Percentiles rank a stretch among this genome's conserved stretches.
These are phyloP conservation scores for Plantago coronopus DNA, from an alignment of 305 asterid genomes.

Conservation along the genomic window DNA sequence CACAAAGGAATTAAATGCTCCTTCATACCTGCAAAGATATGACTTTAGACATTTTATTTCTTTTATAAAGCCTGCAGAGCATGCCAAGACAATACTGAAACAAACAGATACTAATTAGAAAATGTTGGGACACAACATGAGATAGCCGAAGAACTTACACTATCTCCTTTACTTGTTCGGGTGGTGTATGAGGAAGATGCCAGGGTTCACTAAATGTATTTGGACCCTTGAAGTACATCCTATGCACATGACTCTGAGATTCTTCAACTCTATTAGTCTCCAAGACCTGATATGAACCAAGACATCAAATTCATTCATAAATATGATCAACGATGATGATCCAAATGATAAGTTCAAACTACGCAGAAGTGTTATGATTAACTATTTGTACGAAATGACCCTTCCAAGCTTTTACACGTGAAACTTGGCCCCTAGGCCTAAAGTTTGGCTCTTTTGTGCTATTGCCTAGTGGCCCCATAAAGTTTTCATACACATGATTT, in stretches of 20 bases:
- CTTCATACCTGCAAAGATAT: slow-evolving; percentile 71
- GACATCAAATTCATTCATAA: slow-evolving; percentile 13
- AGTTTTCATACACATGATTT: no score
- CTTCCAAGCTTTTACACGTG: neutral
- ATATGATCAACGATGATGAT: neutral
- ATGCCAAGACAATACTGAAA: slow-evolving; percentile 11
- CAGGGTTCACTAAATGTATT: slow-evolving; percentile 95
- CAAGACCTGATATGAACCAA: slow-evolving; percentile 63
- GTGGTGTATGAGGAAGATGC: slow-evolving; percentile 98
- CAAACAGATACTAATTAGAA: slow-evolving; percentile 16
- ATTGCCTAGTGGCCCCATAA: no score
- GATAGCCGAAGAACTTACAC: slow-evolving; percentile 54
- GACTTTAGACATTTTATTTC: slow-evolving; percentile 1
- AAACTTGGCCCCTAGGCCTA: no score
- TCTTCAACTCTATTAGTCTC: slow-evolving; percentile 98
- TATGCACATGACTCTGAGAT: slow-evolving; percentile 94
- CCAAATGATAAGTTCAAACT: neutral
- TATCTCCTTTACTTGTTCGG: slow-evolving; percentile 82
- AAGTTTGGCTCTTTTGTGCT: neutral
- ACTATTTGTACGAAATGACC: neutral
- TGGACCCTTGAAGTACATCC: slow-evolving; percentile 92
- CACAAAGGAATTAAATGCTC: slow-evolving; percentile 84
- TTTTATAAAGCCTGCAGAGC: slow-evolving; percentile 4
- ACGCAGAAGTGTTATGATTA: no score
- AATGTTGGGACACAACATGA: slow-evolving; percentile 14